Conservation (phyloP, 495 filamentous ascomycete species). For the Lepidopterella palustris region DNA sequence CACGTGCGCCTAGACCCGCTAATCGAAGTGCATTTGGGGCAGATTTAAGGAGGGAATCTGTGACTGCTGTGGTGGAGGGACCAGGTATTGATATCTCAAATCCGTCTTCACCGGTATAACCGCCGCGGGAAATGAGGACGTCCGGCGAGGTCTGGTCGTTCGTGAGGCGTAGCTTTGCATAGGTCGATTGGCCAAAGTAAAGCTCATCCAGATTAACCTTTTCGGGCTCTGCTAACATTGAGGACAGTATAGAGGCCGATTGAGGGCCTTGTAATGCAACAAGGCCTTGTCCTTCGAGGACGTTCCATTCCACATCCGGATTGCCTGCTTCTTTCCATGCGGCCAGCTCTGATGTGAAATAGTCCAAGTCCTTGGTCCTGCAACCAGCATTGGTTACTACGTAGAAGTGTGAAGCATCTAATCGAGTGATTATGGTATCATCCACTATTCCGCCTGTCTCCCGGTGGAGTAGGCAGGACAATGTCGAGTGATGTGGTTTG, state of each 20-base stretch:
- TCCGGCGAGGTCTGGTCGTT: constrained; percentile 41
- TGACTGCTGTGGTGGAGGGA: constrained; percentile 48
- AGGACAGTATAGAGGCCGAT: constrained; percentile 54
- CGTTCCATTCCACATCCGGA: constrained; percentile 57
- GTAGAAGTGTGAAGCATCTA: constrained; percentile 67
- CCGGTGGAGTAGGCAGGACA: constrained; percentile 73
- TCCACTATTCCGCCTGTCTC: constrained; percentile 86
- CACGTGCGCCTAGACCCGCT: constrained; percentile 82
- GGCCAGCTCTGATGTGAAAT: constrained; percentile 58
- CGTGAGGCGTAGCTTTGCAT: constrained; percentile 46
- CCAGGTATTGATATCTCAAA: constrained; percentile 87
- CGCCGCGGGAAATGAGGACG: constrained; percentile 74
- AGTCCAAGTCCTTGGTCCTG: constrained; percentile 75
- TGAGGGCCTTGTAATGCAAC: constrained; percentile 85
- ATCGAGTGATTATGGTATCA: constrained; percentile 79
- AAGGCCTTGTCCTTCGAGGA: constrained; percentile 60
- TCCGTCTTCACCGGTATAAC: constrained; percentile 96
- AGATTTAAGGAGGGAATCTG: constrained; percentile 57
- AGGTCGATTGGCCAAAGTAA: constrained; percentile 72
- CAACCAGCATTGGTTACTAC: constrained; percentile 95
- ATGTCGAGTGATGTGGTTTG: constrained; percentile 56
- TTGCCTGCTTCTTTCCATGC: constrained; percentile 42
- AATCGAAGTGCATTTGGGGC: constrained; percentile 61
- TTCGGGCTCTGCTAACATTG: constrained; percentile 36
- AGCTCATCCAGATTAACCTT: constrained; percentile 57